Conservation (phyloP, 805 yeast species). For the Metschnikowia anglica region DNA sequence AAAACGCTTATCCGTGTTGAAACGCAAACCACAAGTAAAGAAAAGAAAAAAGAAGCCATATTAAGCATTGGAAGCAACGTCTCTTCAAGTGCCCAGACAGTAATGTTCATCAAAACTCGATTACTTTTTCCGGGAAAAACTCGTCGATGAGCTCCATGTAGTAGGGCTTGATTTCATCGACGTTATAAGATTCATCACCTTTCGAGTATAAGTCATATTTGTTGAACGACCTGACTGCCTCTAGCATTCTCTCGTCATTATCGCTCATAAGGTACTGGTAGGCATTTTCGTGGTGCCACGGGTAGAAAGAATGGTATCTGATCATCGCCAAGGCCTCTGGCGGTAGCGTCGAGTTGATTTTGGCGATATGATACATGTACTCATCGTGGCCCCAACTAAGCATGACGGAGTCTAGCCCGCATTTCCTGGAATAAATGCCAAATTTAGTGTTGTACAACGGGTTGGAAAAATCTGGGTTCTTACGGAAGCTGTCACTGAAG, state of each 20-base stretch:
- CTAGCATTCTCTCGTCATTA: constrained; percentile 57
- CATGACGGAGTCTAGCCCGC: constrained; percentile 71
- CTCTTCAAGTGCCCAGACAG: no score
- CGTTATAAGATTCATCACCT: constrained; percentile 47
- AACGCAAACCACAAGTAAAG: no score
- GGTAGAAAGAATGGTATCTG: constrained; percentile 71
- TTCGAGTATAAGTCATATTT: constrained; percentile 70
- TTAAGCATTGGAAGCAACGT: no score
- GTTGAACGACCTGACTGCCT: constrained; percentile 65
- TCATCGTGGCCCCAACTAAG: constrained; percentile 80
- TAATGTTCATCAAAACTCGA: constrained; percentile 48
- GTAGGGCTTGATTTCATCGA: constrained; percentile 54
- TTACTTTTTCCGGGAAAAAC: constrained; percentile 55
- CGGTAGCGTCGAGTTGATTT: constrained; percentile 60
- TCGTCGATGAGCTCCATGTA: constrained; percentile 65
- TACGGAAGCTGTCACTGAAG: constrained; percentile 56
- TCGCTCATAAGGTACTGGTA: constrained; percentile 63
- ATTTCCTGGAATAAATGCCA: constrained; percentile 62
- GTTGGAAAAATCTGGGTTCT: constrained; percentile 59
- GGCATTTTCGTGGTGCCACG: constrained; percentile 73
- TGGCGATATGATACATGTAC: constrained; percentile 72
- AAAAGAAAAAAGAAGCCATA: no score
- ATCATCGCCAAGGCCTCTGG: constrained; percentile 72
- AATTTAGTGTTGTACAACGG: constrained; percentile 65
- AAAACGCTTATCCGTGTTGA: no score